A percentile compares a stretch with the other conserved stretches of the same genome.
Evolutionary conservation across 2,329 filamentous ascomycete species (phyloP).

Genomic region (Tolypocladium guangdongense): DNA sequence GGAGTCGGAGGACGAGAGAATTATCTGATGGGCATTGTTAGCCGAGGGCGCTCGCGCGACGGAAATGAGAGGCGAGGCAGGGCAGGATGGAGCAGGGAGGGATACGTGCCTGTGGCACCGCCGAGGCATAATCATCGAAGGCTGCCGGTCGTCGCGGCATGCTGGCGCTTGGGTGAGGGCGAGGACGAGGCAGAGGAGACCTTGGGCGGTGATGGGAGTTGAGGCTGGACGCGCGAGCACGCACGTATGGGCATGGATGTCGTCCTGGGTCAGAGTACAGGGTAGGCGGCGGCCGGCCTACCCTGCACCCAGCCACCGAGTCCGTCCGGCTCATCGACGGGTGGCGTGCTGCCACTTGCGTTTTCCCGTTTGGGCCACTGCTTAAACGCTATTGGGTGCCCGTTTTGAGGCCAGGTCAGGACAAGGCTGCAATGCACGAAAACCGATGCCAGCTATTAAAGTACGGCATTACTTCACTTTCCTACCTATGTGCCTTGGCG

Average conservation of each 20-base stretch:
- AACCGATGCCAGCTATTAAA: background rate
- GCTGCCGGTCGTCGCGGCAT: slow-evolving; percentile 36
- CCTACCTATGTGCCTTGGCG: background rate
- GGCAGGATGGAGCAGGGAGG: background rate
- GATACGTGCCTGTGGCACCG: slow-evolving; percentile 30
- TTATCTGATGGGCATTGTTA: slow-evolving; percentile 50
- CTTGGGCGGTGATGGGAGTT: background rate
- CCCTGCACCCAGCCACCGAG: no score
- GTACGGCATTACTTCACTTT: background rate
- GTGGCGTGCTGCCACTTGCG: background rate
- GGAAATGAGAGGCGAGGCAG: background rate
- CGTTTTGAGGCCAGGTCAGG: background rate
- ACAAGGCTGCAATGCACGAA: no score
- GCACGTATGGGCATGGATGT: background rate
- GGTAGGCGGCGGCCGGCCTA: no score
- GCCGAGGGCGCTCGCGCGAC: background rate
- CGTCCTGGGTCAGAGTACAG: no score
- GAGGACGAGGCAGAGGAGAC: background rate
- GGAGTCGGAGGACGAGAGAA: slow-evolving; percentile 78
- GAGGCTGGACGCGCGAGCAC: background rate
- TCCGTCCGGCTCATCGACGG: no score
- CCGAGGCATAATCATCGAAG: slow-evolving; percentile 35
- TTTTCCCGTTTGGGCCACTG: background rate
- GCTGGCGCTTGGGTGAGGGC: slow-evolving; percentile 3
- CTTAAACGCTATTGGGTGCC: background rate